Conservation (phyloP, 179 eudicot species). For the Carnegiea gigantea region DNA sequence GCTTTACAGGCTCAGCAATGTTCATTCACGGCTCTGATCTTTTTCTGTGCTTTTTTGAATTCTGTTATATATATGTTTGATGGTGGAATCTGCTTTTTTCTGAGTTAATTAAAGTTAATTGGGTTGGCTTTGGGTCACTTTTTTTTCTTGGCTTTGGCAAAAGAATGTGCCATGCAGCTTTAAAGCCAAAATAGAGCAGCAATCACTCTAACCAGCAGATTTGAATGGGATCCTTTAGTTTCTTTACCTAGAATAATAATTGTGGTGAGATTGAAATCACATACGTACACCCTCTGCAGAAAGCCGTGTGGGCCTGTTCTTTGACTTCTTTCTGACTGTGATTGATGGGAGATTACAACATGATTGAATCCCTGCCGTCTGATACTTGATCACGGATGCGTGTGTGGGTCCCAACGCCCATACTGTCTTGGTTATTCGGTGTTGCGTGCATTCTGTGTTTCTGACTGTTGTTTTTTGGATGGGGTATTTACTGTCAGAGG, state of each 20-base stretch:
- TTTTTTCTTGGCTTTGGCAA: conserved; percentile 29
- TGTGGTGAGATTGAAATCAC: conserved; percentile 6
- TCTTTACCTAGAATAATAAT: conserved; percentile 19
- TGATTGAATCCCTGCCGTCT: conserved; percentile 22
- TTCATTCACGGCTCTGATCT: conserved; percentile 25
- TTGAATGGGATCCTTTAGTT: conserved; percentile 14
- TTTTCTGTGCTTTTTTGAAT: conserved; percentile 17
- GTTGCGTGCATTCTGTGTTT: background rate
- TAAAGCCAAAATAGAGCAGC: conserved; percentile 28
- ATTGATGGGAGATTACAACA: conserved; percentile 3
- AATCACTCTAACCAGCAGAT: conserved; percentile 11
- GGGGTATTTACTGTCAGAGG: background rate
- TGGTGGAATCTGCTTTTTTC: conserved; percentile 49
- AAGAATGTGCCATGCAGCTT: conserved; percentile 38
- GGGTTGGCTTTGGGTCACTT: conserved; percentile 35
- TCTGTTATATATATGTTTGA: conserved; percentile 26
- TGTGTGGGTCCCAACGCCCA: background rate
- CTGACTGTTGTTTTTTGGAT: background rate
- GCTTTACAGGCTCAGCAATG: conserved; percentile 10
- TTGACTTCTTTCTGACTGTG: background rate
- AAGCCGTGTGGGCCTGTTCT: conserved; percentile 29
- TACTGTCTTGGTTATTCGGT: background rate
- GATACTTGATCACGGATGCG: conserved; percentile 13
- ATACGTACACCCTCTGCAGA: conserved; percentile 7
- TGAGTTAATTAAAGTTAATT: conserved; percentile 33